Evolutionary conservation across 1,284 basidiomycete species (phyloP).

Genomic region (Taiwanofungus camphoratus): DNA sequence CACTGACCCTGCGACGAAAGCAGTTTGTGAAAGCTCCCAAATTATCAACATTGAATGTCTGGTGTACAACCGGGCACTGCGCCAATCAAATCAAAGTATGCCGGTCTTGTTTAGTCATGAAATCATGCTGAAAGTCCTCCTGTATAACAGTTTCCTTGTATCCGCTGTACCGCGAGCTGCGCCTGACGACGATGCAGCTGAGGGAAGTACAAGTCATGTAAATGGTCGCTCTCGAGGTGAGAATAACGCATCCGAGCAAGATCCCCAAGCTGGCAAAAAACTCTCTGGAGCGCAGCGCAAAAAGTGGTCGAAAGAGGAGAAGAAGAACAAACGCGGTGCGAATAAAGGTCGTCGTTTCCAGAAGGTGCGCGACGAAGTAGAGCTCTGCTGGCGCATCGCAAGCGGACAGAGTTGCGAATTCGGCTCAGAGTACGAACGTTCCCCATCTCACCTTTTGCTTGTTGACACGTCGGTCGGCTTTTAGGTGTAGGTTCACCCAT

Average conservation of each 20-base stretch:
- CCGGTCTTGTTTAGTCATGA: slow-evolving; percentile 5
- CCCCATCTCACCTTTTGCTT: not conserved
- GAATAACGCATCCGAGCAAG: slow-evolving; percentile 20
- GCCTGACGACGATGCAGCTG: slow-evolving; percentile 75
- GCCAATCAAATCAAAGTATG: slow-evolving; percentile 72
- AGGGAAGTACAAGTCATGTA: slow-evolving; percentile 47
- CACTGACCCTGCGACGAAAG: too few relatives aligned
- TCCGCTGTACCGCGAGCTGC: slow-evolving; percentile 31
- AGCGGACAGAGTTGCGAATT: slow-evolving; percentile 60
- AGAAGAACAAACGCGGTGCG: slow-evolving; percentile 67
- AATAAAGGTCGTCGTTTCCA: slow-evolving; percentile 76
- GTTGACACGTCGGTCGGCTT: not conserved
- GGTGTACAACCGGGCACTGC: slow-evolving; percentile 67
- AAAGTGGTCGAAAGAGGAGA: slow-evolving; percentile 53
- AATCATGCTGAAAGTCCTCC: not conserved
- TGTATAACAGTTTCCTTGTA: slow-evolving; percentile 40
- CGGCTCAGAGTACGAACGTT: slow-evolving; percentile 48
- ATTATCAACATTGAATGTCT: too few relatives aligned
- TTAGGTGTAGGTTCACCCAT: slow-evolving; percentile 79
- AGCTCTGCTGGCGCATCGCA: slow-evolving; percentile 71
- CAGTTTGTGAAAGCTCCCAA: too few relatives aligned
- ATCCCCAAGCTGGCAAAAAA: slow-evolving; percentile 18
- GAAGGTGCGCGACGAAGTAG: slow-evolving; percentile 67
- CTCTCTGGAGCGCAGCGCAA: slow-evolving; percentile 33
- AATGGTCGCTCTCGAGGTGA: slow-evolving; percentile 25